A percentile compares a stretch with the other conserved stretches of the same genome.
These are phyloP conservation scores for Holtermannia corniformis DNA, from an alignment of 768 basidiomycete genomes.

Conservation along the genomic window DNA sequence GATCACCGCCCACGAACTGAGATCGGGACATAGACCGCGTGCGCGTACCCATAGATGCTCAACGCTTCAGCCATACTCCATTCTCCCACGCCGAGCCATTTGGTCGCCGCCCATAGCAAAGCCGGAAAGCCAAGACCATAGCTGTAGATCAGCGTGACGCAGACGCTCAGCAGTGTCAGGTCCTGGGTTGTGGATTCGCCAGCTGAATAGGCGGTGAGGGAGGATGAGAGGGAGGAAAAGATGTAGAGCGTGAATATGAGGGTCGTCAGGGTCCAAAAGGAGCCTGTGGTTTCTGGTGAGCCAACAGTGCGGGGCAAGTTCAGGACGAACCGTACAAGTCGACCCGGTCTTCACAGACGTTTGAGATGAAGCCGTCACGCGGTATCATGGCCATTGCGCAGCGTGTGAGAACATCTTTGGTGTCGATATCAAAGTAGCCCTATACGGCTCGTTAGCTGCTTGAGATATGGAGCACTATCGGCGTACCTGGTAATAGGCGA, in stretches of 20 bases:
- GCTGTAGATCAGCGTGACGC: conserved; percentile 63
- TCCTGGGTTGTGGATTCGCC: conserved; percentile 42
- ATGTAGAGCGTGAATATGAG: conserved; percentile 87
- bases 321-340: conserved; percentile 39
- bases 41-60: conserved; percentile 45
- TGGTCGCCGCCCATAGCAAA: conserved; percentile 69
- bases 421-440: conserved; percentile 38
- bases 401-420: conserved; percentile 29
- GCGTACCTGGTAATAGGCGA: conserved; percentile 38
- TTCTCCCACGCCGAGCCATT: conserved; percentile 78
- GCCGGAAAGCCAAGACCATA: conserved; percentile 79
- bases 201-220: conserved; percentile 62
- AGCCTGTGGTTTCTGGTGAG: conserved; percentile 69
- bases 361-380: conserved; percentile 30
- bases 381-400: conserved; percentile 32
- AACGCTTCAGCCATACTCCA: conserved; percentile 70
- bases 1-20: conserved; percentile 16
- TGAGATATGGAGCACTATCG: background rate
- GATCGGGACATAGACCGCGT: conserved; percentile 38
- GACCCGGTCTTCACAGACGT: conserved; percentile 37
- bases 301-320: conserved; percentile 20
- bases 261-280: conserved; percentile 96
- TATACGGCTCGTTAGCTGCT: background rate
- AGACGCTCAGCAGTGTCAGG: conserved; percentile 73
- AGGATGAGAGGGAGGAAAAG: conserved; percentile 81